Percentiles rank a stretch among this genome's conserved stretches.
These are phyloP conservation scores for Salix arbutifolia DNA, from an alignment of 345 rosid genomes.

Conservation along the genomic window DNA sequence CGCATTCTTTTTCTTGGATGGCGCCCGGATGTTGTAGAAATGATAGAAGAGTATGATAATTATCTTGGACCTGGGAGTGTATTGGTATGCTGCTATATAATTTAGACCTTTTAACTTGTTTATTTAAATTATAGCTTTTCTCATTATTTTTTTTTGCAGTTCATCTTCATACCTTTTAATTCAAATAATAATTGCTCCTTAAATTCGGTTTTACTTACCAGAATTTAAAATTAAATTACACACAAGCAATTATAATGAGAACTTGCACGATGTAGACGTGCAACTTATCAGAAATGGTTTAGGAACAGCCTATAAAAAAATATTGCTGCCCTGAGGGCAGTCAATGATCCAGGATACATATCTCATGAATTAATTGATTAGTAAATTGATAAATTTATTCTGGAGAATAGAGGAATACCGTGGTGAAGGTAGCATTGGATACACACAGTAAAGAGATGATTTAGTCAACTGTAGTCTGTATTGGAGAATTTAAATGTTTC, in stretches of 20 bases:
- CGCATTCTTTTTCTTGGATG: conserved; percentile 86
- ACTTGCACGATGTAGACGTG: not conserved
- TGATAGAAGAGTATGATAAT: conserved; percentile 89
- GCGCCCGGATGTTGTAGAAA: conserved; percentile 83
- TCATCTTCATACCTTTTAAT: not conserved
- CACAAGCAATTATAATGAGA: not conserved
- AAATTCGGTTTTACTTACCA: not conserved
- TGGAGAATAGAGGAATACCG: not conserved
- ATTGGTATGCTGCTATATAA: conserved; percentile 48
- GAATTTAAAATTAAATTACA: not conserved
- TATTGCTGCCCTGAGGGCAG: not conserved
- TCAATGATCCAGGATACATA: not conserved
- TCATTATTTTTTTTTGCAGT: not conserved
- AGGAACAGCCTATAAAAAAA: not conserved
- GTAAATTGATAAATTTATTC: not conserved
- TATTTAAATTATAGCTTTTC: not conserved
- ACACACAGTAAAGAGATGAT: too few relatives aligned
- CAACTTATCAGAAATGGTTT: not conserved
- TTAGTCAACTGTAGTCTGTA: too few relatives aligned
- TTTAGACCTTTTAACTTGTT: not conserved
- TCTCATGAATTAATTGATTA: not conserved
- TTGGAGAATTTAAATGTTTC: too few relatives aligned
- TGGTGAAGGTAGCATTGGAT: too few relatives aligned
- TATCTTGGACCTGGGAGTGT: conserved; percentile 95
- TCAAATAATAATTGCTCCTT: not conserved